Evolutionary conservation across 768 basidiomycete species (phyloP), one percentile per base, ranked within the genome.

Genomic region (Kwoniella pini): DNA sequence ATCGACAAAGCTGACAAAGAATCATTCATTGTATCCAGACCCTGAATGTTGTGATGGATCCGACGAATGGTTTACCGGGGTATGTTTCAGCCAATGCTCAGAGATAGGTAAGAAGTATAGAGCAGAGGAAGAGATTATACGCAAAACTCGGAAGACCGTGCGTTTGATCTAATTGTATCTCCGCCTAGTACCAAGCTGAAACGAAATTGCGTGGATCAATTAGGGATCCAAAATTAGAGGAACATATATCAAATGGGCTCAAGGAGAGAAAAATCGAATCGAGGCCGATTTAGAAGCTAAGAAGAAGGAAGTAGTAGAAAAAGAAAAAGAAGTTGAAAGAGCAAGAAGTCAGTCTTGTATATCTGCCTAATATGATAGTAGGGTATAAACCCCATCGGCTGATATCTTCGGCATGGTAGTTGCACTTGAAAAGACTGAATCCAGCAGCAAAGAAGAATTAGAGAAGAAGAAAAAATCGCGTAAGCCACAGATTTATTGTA

Each of bases 21-120:
- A 7, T 9, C 15, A 7, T 36, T 36, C 15, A 7, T 36, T 36
- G 9, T 36, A 36, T 11, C n/a, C 66, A 96, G 95, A 99, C 76
- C 83, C 84, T 0, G 85, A 91, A 74, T 99, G 95, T 70, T 99
- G 95, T 72, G 95, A 99, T 68, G 95, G 95, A 12, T 91, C 92
- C 0, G 95, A 99, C 78, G 96, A 99, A 80, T 83, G 81, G 24
- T 78, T 84, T 10, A 91, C 91, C 17, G 71, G 71, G 11, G 82
- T 88, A 15, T 99, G 96, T 77, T 79, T 83, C 33, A 86, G 96
- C 76, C 80, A 79, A 2, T 99, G 96, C 76, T 82, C 82, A 46
- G 85, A 88, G 71, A 82, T 89, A 43, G 92, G 93, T 1, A 84
- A 85, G 59, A 84, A 71, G 30, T 85, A 89, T 77, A 81, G 86